Evolutionary conservation across 2,329 filamentous ascomycete species (phyloP), one percentile per base, ranked within the genome.

Genomic region (Purpureocillium lavendulum): DNA sequence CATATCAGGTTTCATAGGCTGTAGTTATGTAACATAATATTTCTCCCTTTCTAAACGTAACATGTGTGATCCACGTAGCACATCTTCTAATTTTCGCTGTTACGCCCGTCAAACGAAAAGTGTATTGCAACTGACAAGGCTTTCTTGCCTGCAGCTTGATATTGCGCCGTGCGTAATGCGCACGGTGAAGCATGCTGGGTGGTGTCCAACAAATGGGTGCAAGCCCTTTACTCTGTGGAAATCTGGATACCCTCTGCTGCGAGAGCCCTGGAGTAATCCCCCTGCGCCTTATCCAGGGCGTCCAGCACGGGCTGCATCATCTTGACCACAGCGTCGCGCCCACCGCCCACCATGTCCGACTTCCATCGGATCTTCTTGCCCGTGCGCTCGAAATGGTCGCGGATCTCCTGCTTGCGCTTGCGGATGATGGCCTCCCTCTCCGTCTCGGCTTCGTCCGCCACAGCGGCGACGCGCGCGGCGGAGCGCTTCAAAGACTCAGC

Each of bases 401-500:
- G 73, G 13, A 87, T 82, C 51, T 88, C 80, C 47, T 75, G 72
- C 61, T 82, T 87, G 44, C 80, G 67, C 38, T 69, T 71, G 32
- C 78, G 75, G 13, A 94, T 75, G 39, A 78, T 70, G n/a, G 73
- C 70, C 38, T 80, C 69, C 24, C 86, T 75, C 45, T 86, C 84
- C 40, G 68, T 69, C 54, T 96, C 89, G 0, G 92, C 92, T 51
- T 87, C 82, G 12, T 78, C 73, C 1, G 84, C 85, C 2, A 96
- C 85, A 13, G 82, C 80, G 41, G 84, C 76, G 58, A 97, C 90
- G 18, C 92, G 79, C 43, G 83, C 77, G 40, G 81, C 70, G 0
- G 87, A 90, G 43, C 83, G 78, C 43, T 78, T 76, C 12, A 98
- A 71, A 9, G 88, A 90, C 57, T 94, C 86, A 7, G 84, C 80